Conservation (phyloP, 2,329 filamentous ascomycete species). For the Aaosphaeria pasadenensis region DNA sequence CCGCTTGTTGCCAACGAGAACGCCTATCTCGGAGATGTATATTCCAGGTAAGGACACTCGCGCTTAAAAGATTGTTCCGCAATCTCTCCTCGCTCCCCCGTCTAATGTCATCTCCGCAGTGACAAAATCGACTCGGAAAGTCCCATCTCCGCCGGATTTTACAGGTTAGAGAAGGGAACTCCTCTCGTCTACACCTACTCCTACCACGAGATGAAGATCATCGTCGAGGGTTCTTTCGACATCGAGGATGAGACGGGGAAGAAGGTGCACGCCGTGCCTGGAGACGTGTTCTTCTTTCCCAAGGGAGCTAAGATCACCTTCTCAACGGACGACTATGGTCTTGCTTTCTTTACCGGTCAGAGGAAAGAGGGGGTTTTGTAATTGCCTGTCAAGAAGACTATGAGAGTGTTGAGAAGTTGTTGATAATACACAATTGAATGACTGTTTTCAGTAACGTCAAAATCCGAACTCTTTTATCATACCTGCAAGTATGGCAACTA, state of each 20-base stretch:
- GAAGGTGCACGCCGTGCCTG: conserved; percentile 57
- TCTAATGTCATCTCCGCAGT: conserved; percentile 26
- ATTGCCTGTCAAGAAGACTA: neutral
- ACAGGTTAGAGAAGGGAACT: conserved; percentile 65
- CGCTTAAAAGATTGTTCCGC: neutral
- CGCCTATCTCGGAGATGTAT: conserved; percentile 63
- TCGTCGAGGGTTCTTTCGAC: conserved; percentile 64
- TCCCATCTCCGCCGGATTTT: conserved; percentile 63
- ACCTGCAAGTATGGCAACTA: neutral
- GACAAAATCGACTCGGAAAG: conserved; percentile 55
- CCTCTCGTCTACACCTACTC: conserved; percentile 67
- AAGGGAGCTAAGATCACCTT: conserved; percentile 66
- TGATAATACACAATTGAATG: neutral
- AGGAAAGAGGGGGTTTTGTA: conserved; percentile 32
- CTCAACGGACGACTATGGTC: conserved; percentile 57
- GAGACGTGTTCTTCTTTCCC: conserved; percentile 69
- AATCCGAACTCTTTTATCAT: neutral
- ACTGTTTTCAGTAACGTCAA: neutral
- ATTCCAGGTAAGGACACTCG: conserved; percentile 45
- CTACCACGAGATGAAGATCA: conserved; percentile 74
- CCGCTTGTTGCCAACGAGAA: conserved; percentile 67
- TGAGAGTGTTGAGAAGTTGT: too few species aligned
- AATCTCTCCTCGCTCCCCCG: conserved; percentile 6
- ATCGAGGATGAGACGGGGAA: conserved; percentile 63
- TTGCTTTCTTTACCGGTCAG: conserved; percentile 55